A percentile compares a stretch with the other conserved stretches of the same genome.
These are phyloP conservation scores for Pythium aphanidermatum DNA, from an alignment of 352 stramenopile species.

Conservation along the genomic window DNA sequence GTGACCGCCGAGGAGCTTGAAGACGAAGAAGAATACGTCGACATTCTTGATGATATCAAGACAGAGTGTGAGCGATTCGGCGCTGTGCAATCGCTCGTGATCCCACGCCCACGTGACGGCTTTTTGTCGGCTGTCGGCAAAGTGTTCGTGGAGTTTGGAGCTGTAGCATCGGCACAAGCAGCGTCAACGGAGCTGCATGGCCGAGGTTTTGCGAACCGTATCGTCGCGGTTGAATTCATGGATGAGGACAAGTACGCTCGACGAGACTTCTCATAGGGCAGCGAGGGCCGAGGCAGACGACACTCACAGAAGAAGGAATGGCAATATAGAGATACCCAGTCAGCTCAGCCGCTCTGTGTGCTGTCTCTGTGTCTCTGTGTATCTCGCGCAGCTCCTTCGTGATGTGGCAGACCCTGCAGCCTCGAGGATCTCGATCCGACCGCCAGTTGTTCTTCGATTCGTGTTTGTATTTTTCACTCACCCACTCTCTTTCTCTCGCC, in stretches of 20 bases:
- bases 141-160: constrained; percentile 92
- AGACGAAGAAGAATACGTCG: constrained; percentile 93
- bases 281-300: not conserved
- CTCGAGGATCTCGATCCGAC: constrained; percentile 1
- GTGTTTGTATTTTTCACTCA: not conserved
- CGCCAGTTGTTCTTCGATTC: not conserved
- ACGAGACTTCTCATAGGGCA: constrained; percentile 53
- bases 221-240: constrained; percentile 88
- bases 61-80: constrained; percentile 92
- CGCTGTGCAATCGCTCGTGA: constrained; percentile 70
- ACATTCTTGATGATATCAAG: constrained; percentile 95
- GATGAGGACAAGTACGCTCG: constrained; percentile 83
- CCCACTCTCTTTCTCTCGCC: constrained; percentile 1
- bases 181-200: constrained; percentile 89
- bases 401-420: too few species aligned
- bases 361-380: too few species aligned
- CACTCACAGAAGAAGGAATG: constrained; percentile 4
- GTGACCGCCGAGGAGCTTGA: constrained; percentile 94
- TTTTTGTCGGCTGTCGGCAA: constrained; percentile 56
- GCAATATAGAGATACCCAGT: too few species aligned
- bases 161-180: constrained; percentile 60
- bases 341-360: too few species aligned
- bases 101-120: constrained; percentile 67
- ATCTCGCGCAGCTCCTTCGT: too few species aligned
- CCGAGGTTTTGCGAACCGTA: constrained; percentile 91